Conservation (phyloP, 2,329 filamentous ascomycete species). For the Corinectria fuckeliana region DNA sequence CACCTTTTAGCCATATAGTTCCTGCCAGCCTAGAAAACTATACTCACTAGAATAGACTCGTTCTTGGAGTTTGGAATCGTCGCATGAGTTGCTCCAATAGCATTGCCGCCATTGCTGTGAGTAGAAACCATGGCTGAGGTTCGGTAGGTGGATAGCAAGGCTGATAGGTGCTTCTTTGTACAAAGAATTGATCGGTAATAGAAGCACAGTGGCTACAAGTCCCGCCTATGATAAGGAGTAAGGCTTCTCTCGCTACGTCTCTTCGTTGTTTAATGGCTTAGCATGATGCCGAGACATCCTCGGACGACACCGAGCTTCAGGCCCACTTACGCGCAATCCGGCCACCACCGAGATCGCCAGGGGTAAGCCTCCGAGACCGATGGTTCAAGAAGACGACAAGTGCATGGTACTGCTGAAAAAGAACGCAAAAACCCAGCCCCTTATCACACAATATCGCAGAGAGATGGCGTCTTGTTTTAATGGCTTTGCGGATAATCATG, state of each 20-base stretch:
- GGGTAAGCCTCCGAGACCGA: not conserved
- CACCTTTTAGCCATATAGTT: not conserved
- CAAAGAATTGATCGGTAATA: not conserved
- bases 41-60: conserved; percentile 28
- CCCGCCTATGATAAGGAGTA: not conserved
- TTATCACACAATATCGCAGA: not conserved
- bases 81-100: conserved; percentile 23
- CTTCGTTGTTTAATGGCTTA: not conserved
- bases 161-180: not conserved
- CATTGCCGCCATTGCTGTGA: not conserved
- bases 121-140: not conserved
- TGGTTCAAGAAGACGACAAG: not conserved
- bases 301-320: not conserved
- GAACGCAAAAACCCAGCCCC: not conserved
- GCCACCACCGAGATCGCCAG: not conserved
- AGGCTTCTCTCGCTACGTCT: too few relatives aligned
- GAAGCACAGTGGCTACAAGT: not conserved
- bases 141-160: not conserved
- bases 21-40: not conserved
- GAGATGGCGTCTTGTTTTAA: not conserved
- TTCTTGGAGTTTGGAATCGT: conserved; percentile 35
- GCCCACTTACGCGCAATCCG: not conserved
- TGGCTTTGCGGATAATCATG: not conserved
- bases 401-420: not conserved
- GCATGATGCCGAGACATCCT: not conserved